A percentile compares a stretch with the other conserved stretches of the same genome.
These are phyloP conservation scores for Myxozyma lipomycoides DNA, from an alignment of 805 yeast genomes.

Conservation along the genomic window DNA sequence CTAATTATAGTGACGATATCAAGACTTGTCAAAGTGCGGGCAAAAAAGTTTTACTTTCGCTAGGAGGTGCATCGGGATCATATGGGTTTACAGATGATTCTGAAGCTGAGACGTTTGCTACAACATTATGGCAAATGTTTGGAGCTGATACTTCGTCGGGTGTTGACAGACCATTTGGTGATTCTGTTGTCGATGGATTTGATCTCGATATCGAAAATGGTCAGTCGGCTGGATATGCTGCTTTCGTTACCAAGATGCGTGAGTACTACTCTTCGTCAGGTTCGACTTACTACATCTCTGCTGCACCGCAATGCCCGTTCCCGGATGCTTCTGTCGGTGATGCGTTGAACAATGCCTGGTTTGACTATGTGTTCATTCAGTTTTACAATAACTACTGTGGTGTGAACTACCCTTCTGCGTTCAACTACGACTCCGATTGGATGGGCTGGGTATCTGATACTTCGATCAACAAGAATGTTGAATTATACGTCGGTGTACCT, in stretches of 20 bases:
- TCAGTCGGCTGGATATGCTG: constrained; percentile 49
- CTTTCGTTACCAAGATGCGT: constrained; percentile 41
- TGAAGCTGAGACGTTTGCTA: constrained; percentile 47
- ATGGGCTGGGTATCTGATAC: constrained; percentile 53
- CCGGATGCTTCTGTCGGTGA: constrained; percentile 51
- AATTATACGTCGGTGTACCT: constrained; percentile 63
- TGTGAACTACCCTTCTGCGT: constrained; percentile 29
- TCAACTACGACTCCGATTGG: constrained; percentile 62
- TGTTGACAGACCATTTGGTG: constrained; percentile 45
- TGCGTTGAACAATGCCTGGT: constrained; percentile 42
- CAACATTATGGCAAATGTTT: constrained; percentile 46
- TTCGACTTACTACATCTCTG: constrained; percentile 52
- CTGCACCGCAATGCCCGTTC: constrained; percentile 66
- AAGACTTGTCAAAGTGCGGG: constrained; percentile 67
- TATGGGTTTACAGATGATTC: constrained; percentile 49
- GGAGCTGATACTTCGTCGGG: constrained; percentile 42
- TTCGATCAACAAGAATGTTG: constrained; percentile 51
- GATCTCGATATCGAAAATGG: constrained; percentile 59
- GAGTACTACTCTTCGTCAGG: constrained; percentile 28
- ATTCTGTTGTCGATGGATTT: constrained; percentile 62
- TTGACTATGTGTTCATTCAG: constrained; percentile 62
- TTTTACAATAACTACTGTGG: constrained; percentile 59
- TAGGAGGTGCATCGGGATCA: constrained; percentile 52
- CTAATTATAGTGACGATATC: constrained; percentile 47
- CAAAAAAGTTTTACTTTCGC: constrained; percentile 65